Evolutionary conservation across 306 rosid species (phyloP).

Genomic region (Malus domestica): DNA sequence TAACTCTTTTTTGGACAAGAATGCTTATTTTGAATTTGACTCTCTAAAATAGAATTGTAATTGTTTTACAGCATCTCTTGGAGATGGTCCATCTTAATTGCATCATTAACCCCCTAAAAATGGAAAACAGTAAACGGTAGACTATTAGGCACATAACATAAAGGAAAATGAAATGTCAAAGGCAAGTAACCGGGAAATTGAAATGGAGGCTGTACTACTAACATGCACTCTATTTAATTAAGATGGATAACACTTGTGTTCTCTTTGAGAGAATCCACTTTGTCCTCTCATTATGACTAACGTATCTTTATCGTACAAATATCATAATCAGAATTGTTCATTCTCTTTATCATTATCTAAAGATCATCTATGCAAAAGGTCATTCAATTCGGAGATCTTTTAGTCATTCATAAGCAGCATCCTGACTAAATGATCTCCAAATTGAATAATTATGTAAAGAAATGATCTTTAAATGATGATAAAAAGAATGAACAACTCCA

Average conservation of each 20-base stretch:
- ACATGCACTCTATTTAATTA: neutral
- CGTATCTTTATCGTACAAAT: neutral
- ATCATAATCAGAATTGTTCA: no score
- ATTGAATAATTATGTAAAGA: no score
- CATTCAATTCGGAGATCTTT: no score
- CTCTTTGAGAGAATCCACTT: neutral
- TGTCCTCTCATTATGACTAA: neutral
- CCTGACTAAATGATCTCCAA: rapidly evolving
- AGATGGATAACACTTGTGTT: neutral
- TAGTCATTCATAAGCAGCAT: no score
- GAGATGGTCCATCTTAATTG: neutral
- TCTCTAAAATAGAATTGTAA: no score
- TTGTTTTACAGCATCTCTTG: neutral
- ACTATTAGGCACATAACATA: neutral
- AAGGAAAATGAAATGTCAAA: neutral
- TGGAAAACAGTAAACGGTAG: neutral
- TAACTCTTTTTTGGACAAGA: no score
- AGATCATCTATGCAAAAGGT: no score
- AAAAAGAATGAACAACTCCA: no score
- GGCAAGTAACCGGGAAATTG: neutral
- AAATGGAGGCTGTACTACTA: neutral
- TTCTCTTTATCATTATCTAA: no score
- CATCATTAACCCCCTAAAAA: neutral
- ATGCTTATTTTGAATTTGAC: neutral
- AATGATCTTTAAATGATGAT: no score